These are phyloP conservation scores for Phytophthora vignae DNA, from an alignment of 352 stramenopile species.

Conservation along the genomic window DNA sequence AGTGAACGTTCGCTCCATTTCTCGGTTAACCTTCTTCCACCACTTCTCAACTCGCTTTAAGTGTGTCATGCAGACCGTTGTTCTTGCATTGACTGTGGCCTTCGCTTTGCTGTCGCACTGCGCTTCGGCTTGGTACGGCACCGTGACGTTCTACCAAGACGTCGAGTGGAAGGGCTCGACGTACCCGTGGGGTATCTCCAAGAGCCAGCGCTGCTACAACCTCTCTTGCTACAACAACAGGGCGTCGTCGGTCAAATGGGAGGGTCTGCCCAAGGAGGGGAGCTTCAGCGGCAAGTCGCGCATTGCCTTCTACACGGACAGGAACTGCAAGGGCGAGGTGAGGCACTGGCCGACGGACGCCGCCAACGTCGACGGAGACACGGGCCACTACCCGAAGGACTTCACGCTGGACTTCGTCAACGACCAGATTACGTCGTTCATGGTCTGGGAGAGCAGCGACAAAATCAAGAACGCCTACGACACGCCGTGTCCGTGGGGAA, in stretches of 20 bases:
- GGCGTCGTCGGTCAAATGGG: slow-evolving; percentile 40
- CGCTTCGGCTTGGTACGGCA: slow-evolving; percentile 23
- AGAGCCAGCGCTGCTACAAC: slow-evolving; percentile 39
- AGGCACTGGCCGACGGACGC: slow-evolving; percentile 14
- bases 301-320: slow-evolving; percentile 27
- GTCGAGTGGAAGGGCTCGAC: slow-evolving; percentile 6
- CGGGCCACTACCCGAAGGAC: slow-evolving; percentile 28
- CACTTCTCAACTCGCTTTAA: neutral
- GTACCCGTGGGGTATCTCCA: slow-evolving; percentile 27
- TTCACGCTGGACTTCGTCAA: slow-evolving; percentile 28
- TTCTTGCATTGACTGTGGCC: neutral
- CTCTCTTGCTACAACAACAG: slow-evolving; percentile 36
- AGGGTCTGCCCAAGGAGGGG: slow-evolving; percentile 10
- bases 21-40: neutral
- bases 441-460: slow-evolving; percentile 32
- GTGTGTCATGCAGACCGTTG: neutral
- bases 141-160: slow-evolving; percentile 33
- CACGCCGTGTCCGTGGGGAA: slow-evolving; percentile 30
- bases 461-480: slow-evolving; percentile 18
- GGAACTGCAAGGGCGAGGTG: slow-evolving; percentile 14
- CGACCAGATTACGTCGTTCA: slow-evolving; percentile 35
- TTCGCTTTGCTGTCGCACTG: neutral
- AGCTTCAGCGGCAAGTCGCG: slow-evolving; percentile 11
- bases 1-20: neutral
- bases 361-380: slow-evolving; percentile 4